Evolutionary conservation across 2,329 filamentous ascomycete species (phyloP).

Genomic region (Exophiala calicioides): DNA sequence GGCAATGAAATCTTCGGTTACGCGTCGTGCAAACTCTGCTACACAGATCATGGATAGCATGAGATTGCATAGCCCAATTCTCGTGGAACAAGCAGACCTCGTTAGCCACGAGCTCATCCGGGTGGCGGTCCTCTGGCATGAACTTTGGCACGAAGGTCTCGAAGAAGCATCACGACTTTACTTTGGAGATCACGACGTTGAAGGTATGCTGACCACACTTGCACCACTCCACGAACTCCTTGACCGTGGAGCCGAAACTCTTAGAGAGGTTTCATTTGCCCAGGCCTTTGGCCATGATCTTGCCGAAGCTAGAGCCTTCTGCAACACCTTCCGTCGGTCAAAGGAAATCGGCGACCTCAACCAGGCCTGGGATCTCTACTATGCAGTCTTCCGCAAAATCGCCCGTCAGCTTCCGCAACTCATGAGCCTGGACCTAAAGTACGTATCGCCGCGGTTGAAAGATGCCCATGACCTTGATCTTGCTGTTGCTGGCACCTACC

Average conservation of each 20-base stretch:
- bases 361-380: constrained; percentile 98
- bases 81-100: constrained; percentile 92
- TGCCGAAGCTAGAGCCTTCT: constrained; percentile 94
- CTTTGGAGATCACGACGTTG: constrained; percentile 96
- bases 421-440: constrained; percentile 88
- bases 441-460: constrained; percentile 92
- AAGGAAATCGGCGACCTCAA: constrained; percentile 92
- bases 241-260: constrained; percentile 85
- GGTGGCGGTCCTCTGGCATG: constrained; percentile 96
- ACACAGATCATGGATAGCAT: constrained; percentile 96
- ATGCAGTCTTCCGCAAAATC: constrained; percentile 96
- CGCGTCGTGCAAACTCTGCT: constrained; percentile 81
- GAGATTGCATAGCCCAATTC: constrained; percentile 85
- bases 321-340: constrained; percentile 85
- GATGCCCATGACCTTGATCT: constrained; percentile 82
- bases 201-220: constrained; percentile 92
- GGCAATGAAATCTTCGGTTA: constrained; percentile 93
- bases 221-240: constrained; percentile 89
- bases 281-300: constrained; percentile 96
- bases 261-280: constrained; percentile 94
- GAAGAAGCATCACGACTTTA: constrained; percentile 96
- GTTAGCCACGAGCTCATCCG: constrained; percentile 96
- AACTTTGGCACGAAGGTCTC: constrained; percentile 96
- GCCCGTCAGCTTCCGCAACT: constrained; percentile 89
- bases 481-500: constrained; percentile 93